Conservation (phyloP, 2,329 filamentous ascomycete species). For the Emmonsia crescens region DNA sequence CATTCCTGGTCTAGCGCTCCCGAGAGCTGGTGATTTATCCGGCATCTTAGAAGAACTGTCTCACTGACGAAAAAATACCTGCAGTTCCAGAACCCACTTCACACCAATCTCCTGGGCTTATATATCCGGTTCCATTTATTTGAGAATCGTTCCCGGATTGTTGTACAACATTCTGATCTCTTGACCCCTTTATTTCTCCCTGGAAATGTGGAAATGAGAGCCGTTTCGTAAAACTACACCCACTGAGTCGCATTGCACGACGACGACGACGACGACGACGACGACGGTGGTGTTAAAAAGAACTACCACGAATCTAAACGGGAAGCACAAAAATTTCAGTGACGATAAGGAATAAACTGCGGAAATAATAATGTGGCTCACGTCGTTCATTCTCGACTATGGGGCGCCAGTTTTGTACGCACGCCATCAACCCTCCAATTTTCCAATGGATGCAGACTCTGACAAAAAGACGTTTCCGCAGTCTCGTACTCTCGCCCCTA, state of each 20-base stretch:
- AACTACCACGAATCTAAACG: neutral
- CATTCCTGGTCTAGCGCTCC: neutral
- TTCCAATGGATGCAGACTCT: neutral
- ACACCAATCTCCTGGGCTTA: neutral
- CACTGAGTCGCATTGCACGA: neutral
- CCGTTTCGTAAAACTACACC: neutral
- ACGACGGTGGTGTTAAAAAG: neutral
- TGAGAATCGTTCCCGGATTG: neutral
- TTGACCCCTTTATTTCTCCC: neutral
- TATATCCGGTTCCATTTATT: neutral
- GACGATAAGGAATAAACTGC: neutral
- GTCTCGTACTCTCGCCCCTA: constrained; percentile 51
- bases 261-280: neutral
- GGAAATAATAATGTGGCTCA: constrained; percentile 26
- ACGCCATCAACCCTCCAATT: constrained; percentile 11
- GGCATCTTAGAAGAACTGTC: neutral
- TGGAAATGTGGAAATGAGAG: neutral
- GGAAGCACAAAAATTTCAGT: neutral
- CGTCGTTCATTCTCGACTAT: constrained; percentile 34
- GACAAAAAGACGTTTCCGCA: constrained; percentile 18
- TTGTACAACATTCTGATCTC: neutral
- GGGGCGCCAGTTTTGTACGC: constrained; percentile 40
- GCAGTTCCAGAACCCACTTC: neutral
- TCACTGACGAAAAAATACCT: neutral
- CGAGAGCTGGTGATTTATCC: neutral